These are phyloP conservation scores for Microglena sp. DNA, from an alignment of 139 green algal species.

Conservation along the genomic window DNA sequence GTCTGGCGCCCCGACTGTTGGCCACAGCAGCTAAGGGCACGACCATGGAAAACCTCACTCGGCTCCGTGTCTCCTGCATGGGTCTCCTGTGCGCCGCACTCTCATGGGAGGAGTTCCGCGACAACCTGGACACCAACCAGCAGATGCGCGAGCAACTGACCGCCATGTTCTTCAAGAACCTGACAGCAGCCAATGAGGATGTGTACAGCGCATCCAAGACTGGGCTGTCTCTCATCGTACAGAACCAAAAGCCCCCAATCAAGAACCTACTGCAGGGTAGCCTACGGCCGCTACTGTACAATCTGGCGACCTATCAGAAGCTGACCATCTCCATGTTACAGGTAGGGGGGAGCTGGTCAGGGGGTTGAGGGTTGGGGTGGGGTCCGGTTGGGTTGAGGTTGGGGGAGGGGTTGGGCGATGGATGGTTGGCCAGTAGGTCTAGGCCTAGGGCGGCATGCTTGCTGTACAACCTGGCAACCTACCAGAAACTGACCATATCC, in stretches of 20 bases:
- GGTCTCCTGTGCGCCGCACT: slow-evolving; percentile 67
- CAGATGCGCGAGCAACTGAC: slow-evolving; percentile 49
- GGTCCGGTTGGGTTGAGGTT: background rate
- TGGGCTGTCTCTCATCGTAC: slow-evolving; percentile 22
- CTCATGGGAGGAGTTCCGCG: slow-evolving; percentile 56
- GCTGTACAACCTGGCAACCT: background rate
- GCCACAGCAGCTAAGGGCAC: background rate
- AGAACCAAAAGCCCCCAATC: slow-evolving; percentile 31
- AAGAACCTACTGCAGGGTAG: slow-evolving; percentile 64
- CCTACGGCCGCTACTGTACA: slow-evolving; percentile 79
- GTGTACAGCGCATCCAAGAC: slow-evolving; percentile 22
- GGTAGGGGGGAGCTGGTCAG: too few relatives aligned
- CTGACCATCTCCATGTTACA: too few relatives aligned
- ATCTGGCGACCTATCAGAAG: slow-evolving; percentile 69
- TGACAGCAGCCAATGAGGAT: slow-evolving; percentile 15
- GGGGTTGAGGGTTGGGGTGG: slow-evolving; percentile 6
- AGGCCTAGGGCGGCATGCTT: background rate
- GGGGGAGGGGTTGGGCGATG: background rate
- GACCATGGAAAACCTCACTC: slow-evolving; percentile 18
- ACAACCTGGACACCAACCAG: slow-evolving; percentile 1
- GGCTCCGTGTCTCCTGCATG: slow-evolving; percentile 64
- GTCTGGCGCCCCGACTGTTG: slow-evolving; percentile 15
- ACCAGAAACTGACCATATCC: slow-evolving; percentile 1
- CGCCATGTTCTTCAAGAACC: slow-evolving; percentile 50
- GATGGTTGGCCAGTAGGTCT: background rate